These are phyloP conservation scores for Trichoderma sp. DNA, from an alignment of 2,329 filamentous ascomycete genomes.

Conservation along the genomic window DNA sequence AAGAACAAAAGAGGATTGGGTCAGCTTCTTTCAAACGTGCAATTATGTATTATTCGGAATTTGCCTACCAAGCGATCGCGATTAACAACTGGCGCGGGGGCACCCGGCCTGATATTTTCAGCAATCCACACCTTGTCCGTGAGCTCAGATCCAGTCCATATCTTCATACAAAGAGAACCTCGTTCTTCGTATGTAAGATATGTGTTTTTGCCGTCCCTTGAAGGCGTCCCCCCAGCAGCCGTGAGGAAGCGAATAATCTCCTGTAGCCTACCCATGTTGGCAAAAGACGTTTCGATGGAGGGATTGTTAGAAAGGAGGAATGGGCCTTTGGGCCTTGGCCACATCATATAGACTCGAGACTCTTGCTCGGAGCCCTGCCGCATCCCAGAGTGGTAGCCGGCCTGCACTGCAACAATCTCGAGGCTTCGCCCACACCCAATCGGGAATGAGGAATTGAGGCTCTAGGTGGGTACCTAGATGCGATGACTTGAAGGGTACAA, in stretches of 20 bases:
- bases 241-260: not conserved
- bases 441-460: not conserved
- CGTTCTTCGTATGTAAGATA: not conserved
- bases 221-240: not conserved
- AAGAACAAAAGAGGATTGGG: not conserved
- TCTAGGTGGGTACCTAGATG: not conserved
- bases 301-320: not conserved
- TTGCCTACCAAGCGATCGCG: no score
- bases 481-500: no score
- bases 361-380: not conserved
- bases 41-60: no score
- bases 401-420: not conserved
- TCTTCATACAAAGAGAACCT: not conserved
- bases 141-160: not conserved
- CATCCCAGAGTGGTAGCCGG: not conserved
- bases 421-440: not conserved
- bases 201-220: not conserved
- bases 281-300: not conserved
- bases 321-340: not conserved
- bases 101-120: not conserved
- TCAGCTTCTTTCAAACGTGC: not conserved
- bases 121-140: not conserved
- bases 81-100: not conserved
- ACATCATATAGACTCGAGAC: not conserved
- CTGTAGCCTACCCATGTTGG: constrained; percentile 8